phyloP scores from a whole-genome alignment of 1,284 basidiomycete genomes.

The Exsudoporus floridanus region DNA sequence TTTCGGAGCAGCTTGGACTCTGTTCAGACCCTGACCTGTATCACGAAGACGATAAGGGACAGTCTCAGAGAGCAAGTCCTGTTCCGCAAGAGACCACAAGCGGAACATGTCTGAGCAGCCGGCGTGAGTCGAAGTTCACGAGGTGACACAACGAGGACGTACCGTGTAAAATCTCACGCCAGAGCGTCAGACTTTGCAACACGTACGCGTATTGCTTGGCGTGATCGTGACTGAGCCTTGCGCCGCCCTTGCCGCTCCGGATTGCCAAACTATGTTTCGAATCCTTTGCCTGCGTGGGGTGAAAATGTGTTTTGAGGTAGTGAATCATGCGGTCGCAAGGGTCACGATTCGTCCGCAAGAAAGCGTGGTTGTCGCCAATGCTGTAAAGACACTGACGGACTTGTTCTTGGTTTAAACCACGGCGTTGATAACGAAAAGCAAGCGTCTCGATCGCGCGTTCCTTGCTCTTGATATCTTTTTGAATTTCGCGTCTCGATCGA shows the following conservation, averaged over 20 bases:
- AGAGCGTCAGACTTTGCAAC: conserved; percentile 76
- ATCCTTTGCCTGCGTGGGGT: conserved; percentile 64
- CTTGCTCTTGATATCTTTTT: conserved; percentile 76
- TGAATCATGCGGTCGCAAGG: conserved; percentile 79
- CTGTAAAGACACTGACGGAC: conserved; percentile 77
- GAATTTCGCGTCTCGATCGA: conserved; percentile 67
- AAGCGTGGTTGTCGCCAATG: conserved; percentile 83
- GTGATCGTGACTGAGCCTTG: conserved; percentile 78
- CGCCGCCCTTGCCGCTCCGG: conserved; percentile 71
- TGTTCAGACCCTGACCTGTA: conserved; percentile 80
- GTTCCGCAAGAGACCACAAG: conserved; percentile 75
- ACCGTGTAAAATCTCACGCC: conserved; percentile 82
- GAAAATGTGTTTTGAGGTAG: conserved; percentile 72
- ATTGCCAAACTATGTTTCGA: conserved; percentile 68
- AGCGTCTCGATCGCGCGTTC: conserved; percentile 78
- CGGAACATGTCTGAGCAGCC: conserved; percentile 71
- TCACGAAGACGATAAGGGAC: conserved; percentile 74
- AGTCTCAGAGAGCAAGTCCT: conserved; percentile 72
- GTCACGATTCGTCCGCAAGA: conserved; percentile 77
- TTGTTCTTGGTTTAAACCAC: conserved; percentile 57
- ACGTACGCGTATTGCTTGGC: conserved; percentile 80
- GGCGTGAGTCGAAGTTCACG: conserved; percentile 1
- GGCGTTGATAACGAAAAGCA: conserved; percentile 57
- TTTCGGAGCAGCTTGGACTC: conserved; percentile 79
- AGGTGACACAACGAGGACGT: neutral